Evolutionary conservation across 345 rosid species (phyloP).

Genomic region (Bretschneidera sinensis): DNA sequence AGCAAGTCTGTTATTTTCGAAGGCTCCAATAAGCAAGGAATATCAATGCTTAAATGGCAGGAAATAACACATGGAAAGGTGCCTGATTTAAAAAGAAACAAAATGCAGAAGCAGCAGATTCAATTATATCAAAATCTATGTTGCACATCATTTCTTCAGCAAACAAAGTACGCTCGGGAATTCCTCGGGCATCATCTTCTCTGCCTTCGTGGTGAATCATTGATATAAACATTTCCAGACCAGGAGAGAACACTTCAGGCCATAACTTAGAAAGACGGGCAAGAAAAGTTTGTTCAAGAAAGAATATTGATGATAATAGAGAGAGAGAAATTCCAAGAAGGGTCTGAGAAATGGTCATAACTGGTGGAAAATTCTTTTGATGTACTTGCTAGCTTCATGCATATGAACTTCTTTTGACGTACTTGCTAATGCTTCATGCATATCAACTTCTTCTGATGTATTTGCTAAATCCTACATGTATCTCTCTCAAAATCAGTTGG

Average conservation of each 20-base stretch:
- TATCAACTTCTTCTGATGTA: no score
- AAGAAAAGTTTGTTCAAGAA: slow-evolving; percentile 47
- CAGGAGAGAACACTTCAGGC: slow-evolving; percentile 53
- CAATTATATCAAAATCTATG: slow-evolving; percentile 26
- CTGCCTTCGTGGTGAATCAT: slow-evolving; percentile 25
- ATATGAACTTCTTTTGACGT: no score
- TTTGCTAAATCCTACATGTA: no score
- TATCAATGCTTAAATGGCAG: slow-evolving; percentile 34
- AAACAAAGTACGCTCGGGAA: slow-evolving; percentile 16
- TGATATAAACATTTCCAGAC: slow-evolving; percentile 42
- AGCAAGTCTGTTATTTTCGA: slow-evolving; percentile 50
- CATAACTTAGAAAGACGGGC: slow-evolving; percentile 44
- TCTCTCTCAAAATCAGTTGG: no score
- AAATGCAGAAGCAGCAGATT: slow-evolving; percentile 47
- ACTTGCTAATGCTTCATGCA: no score
- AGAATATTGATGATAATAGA: slow-evolving; percentile 45
- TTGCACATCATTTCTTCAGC: slow-evolving; percentile 32
- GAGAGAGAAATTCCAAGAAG: slow-evolving; percentile 44
- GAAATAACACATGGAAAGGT: slow-evolving; percentile 65
- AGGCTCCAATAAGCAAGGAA: slow-evolving; percentile 28
- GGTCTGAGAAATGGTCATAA: slow-evolving; percentile 47
- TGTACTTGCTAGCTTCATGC: no score
- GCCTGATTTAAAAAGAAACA: slow-evolving; percentile 52
- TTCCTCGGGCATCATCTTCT: slow-evolving; percentile 24
- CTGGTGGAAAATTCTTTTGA: slow-evolving; percentile 47